Evolutionary conservation across 1,284 basidiomycete species (phyloP).

Genomic region (Ceratobasidium theobromae): DNA sequence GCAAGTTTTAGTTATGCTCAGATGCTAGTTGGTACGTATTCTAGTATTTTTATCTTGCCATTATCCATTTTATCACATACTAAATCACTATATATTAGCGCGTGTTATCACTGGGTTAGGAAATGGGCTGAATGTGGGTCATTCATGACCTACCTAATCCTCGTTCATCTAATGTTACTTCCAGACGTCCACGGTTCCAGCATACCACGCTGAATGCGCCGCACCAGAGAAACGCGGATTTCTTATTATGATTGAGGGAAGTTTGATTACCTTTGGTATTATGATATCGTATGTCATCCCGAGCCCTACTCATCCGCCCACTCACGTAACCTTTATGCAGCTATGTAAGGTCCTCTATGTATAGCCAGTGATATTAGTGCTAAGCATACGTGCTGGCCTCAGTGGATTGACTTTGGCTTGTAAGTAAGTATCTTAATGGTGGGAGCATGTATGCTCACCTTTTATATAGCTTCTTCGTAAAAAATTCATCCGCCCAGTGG

Average conservation of each 20-base stretch:
- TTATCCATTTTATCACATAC: neutral
- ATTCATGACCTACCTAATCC: neutral
- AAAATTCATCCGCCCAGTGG: slow-evolving; percentile 61
- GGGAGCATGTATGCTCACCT: slow-evolving; percentile 1
- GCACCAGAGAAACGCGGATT: slow-evolving; percentile 61
- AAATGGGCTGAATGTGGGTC: slow-evolving; percentile 63
- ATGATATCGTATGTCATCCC: slow-evolving; percentile 60
- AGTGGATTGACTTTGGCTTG: slow-evolving; percentile 66
- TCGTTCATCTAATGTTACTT: slow-evolving; percentile 38
- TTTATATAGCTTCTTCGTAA: slow-evolving; percentile 52
- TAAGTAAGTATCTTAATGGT: slow-evolving; percentile 41
- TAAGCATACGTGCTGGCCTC: slow-evolving; percentile 33
- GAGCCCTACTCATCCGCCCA: no score
- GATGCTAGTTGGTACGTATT: slow-evolving; percentile 54
- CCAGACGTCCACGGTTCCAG: slow-evolving; percentile 64
- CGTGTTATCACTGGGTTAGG: slow-evolving; percentile 65
- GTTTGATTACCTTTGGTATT: slow-evolving; percentile 68
- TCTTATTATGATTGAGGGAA: slow-evolving; percentile 68
- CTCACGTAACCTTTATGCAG: slow-evolving; percentile 45
- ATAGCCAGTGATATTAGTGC: neutral
- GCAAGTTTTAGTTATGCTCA: slow-evolving; percentile 56
- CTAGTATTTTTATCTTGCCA: neutral
- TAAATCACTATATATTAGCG: neutral
- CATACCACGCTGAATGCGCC: slow-evolving; percentile 67
- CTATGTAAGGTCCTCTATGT: slow-evolving; percentile 50